phyloP scores from a whole-genome alignment of 805 yeast genomes.

The Candida sphagnicola region DNA sequence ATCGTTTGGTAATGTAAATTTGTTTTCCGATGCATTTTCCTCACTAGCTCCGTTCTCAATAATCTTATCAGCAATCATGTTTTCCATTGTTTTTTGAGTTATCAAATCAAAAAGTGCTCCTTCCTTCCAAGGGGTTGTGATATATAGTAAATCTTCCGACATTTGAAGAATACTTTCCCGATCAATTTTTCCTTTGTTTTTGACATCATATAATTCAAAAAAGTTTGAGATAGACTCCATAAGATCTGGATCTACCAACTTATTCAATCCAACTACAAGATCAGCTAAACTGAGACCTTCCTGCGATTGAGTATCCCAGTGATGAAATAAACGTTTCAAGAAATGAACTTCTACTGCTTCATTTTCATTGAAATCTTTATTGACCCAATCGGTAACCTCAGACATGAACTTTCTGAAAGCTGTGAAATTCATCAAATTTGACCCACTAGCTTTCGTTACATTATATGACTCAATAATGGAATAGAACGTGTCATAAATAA shows the following conservation, averaged over 20 bases:
- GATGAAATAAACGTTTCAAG: constrained; percentile 56
- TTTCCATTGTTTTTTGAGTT: constrained; percentile 61
- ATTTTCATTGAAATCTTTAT: constrained; percentile 11
- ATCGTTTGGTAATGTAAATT: constrained; percentile 51
- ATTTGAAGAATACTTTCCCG: constrained; percentile 77
- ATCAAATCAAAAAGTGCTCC: constrained; percentile 60
- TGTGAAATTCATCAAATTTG: constrained; percentile 68
- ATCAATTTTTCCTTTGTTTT: constrained; percentile 56
- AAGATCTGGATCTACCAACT: constrained; percentile 64
- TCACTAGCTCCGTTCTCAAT: constrained; percentile 31
- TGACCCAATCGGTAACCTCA: constrained; percentile 76
- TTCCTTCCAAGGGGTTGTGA: constrained; percentile 85
- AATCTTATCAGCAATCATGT: constrained; percentile 62
- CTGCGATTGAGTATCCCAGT: constrained; percentile 62
- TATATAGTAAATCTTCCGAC: constrained; percentile 80
- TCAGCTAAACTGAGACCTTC: constrained; percentile 65
- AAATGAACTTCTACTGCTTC: constrained; percentile 13
- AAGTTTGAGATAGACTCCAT: constrained; percentile 77
- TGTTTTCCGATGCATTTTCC: constrained; percentile 18
- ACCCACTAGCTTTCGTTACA: constrained; percentile 44
- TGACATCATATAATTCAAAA: constrained; percentile 68
- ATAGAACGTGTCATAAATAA: constrained; percentile 82
- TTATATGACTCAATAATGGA: constrained; percentile 67
- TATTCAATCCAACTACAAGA: constrained; percentile 69
- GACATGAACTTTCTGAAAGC: constrained; percentile 72